Percentiles rank a stretch among this genome's conserved stretches.
Evolutionary conservation across 805 yeast genomes (phyloP).

Genomic region (Saturnispora sanitii): DNA sequence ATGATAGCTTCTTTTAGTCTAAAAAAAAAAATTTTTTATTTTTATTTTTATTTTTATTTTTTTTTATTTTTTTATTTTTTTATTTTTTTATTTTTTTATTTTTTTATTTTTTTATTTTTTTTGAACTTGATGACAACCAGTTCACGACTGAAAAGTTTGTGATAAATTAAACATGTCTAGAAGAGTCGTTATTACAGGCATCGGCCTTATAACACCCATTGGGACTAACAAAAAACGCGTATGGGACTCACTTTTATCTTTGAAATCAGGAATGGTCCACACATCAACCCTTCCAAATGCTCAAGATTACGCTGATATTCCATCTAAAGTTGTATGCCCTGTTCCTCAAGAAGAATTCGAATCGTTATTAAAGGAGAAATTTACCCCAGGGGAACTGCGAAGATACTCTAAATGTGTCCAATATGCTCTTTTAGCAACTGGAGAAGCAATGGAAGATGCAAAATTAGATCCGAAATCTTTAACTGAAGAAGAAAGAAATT

Average conservation of each 20-base stretch:
- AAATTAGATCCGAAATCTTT: slow-evolving; percentile 32
- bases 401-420: slow-evolving; percentile 66
- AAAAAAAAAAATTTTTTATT: slow-evolving; percentile 1
- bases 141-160: background rate
- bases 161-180: slow-evolving; percentile 11
- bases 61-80: too few species aligned
- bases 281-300: slow-evolving; percentile 36
- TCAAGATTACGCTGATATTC: slow-evolving; percentile 42
- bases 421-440: slow-evolving; percentile 66
- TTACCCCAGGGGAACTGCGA: slow-evolving; percentile 40
- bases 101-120: too few species aligned
- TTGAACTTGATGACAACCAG: background rate
- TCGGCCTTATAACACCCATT: slow-evolving; percentile 79
- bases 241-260: slow-evolving; percentile 45
- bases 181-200: slow-evolving; percentile 86
- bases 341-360: slow-evolving; percentile 44
- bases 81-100: too few species aligned
- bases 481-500: slow-evolving; percentile 26
- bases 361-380: slow-evolving; percentile 21
- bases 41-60: background rate
- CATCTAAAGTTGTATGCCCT: slow-evolving; percentile 67
- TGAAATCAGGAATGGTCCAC: slow-evolving; percentile 50
- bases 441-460: slow-evolving; percentile 70
- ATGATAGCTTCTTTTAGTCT: background rate
- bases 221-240: slow-evolving; percentile 54